Conservation (phyloP, 495 filamentous ascomycete species). For the Trichoderma parareesei region DNA sequence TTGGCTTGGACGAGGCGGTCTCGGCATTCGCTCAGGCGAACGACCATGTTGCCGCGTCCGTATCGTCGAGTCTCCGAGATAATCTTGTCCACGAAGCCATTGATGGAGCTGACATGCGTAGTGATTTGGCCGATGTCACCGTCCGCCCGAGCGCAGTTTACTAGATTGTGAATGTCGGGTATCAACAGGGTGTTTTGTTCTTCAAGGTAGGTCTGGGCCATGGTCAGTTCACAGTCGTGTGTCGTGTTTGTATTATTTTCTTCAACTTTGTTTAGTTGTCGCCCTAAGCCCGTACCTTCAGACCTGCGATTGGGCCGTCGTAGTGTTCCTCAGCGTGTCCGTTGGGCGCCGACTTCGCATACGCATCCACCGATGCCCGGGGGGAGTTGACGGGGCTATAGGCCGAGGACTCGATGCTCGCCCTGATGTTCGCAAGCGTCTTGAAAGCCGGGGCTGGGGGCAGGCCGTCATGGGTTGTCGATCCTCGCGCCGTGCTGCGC, state of each 20-base stretch:
- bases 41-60: slow-evolving; percentile 53
- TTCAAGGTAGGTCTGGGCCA: slow-evolving; percentile 59
- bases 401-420: slow-evolving; percentile 44
- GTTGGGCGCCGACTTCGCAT: slow-evolving; percentile 24
- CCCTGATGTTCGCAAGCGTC: slow-evolving; percentile 33
- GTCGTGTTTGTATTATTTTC: too few relatives aligned
- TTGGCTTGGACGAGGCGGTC: slow-evolving; percentile 59
- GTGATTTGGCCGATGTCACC: slow-evolving; percentile 57
- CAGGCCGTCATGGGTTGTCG: slow-evolving; percentile 29
- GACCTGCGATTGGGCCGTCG: neutral
- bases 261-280: neutral
- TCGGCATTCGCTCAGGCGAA: slow-evolving; percentile 54
- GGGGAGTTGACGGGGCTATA: slow-evolving; percentile 49
- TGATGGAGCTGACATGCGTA: slow-evolving; percentile 63
- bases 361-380: slow-evolving; percentile 35
- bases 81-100: slow-evolving; percentile 60
- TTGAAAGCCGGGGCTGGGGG: slow-evolving; percentile 41
- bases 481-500: slow-evolving; percentile 28
- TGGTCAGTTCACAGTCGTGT: slow-evolving; percentile 18
- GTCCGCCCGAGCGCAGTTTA: slow-evolving; percentile 67
- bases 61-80: slow-evolving; percentile 55
- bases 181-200: slow-evolving; percentile 76
- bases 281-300: neutral
- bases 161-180: slow-evolving; percentile 72
- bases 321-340: slow-evolving; percentile 22